These are phyloP conservation scores for Crithidia mellificae DNA, from an alignment of 208 protist genomes.

Conservation along the genomic window DNA sequence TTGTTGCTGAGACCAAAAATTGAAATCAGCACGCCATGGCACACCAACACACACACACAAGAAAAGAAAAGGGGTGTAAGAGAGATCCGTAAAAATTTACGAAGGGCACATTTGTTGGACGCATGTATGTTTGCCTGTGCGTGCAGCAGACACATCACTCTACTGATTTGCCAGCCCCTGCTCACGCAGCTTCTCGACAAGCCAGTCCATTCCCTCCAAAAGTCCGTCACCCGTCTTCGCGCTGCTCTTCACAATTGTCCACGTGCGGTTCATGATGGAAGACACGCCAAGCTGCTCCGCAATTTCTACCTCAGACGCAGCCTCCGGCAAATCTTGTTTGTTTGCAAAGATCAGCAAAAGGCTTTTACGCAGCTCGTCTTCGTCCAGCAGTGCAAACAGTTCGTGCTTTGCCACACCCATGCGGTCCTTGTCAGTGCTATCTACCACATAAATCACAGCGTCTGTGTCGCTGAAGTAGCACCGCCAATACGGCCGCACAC, in stretches of 20 bases:
- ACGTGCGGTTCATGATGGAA: constrained; percentile 87
- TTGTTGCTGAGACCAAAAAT: too few relatives aligned
- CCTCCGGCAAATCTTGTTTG: constrained; percentile 93
- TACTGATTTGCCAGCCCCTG: constrained; percentile 35
- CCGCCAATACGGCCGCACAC: constrained; percentile 95
- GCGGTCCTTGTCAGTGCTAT: constrained; percentile 95
- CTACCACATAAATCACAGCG: constrained; percentile 97
- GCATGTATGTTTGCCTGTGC: too few relatives aligned
- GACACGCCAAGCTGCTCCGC: constrained; percentile 76
- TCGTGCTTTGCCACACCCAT: constrained; percentile 90
- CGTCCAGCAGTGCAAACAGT: constrained; percentile 95
- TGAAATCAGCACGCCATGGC: too few relatives aligned
- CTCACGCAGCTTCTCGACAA: constrained; percentile 83
- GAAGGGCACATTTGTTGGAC: not conserved
- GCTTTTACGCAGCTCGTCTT: constrained; percentile 97
- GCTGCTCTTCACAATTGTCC: constrained; percentile 95
- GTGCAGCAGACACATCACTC: too few relatives aligned
- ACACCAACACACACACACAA: too few relatives aligned
- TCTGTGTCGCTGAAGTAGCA: constrained; percentile 98
- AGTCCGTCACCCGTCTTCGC: constrained; percentile 94
- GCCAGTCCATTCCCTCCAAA: constrained; percentile 94
- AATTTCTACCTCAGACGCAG: constrained; percentile 69
- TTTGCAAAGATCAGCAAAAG: constrained; percentile 97
- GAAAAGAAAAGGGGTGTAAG: too few relatives aligned
- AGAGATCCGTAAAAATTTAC: not conserved